Percentiles rank a stretch among this genome's conserved stretches.
Conservation (phyloP, 2,329 filamentous ascomycete genomes). For the Pseudofabraea citricarpa region DNA sequence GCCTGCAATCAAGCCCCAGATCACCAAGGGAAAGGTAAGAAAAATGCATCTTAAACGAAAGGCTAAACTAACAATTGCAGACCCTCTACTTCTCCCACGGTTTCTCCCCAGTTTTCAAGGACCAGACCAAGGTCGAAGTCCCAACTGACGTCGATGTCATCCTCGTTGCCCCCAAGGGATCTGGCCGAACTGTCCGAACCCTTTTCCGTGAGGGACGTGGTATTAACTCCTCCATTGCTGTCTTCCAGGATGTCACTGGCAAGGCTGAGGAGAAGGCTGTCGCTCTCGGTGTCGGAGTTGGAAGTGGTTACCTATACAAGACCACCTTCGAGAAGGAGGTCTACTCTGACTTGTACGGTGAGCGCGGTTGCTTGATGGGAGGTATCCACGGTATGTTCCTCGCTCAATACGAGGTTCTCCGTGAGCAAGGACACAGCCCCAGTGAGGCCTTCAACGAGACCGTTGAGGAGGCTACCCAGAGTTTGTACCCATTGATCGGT, state of each 20-base stretch:
- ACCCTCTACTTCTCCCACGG: conserved; percentile 99
- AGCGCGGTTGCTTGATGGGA: conserved; percentile 99
- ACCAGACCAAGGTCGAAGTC: conserved; percentile 97
- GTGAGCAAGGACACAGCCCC: conserved; percentile 95
- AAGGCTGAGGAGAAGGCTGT: conserved; percentile 98
- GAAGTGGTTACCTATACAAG: conserved; percentile 98
- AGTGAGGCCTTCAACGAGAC: conserved; percentile 99
- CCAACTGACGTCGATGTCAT: conserved; percentile 97
- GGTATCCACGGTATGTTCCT: conserved; percentile 99
- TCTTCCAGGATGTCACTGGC: conserved; percentile 97
- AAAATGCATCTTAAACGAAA: conserved; percentile 4
- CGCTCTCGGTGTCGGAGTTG: conserved; percentile 93
- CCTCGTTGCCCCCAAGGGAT: conserved; percentile 98
- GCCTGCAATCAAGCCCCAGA: conserved; percentile 95
- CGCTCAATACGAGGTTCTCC: conserved; percentile 99
- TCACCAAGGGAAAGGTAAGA: conserved; percentile 94
- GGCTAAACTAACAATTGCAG: conserved; percentile 38
- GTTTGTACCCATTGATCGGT: conserved; percentile 94
- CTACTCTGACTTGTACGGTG: conserved; percentile 98
- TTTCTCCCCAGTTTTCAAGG: conserved; percentile 99
- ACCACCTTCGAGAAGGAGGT: conserved; percentile 99
- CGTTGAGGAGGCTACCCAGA: conserved; percentile 98
- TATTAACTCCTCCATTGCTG: conserved; percentile 98
- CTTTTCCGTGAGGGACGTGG: conserved; percentile 99
- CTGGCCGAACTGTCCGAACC: conserved; percentile 94